Evolutionary conservation across 2,329 filamentous ascomycete genomes (phyloP).

Genomic region (Colletotrichum graminicola): DNA sequence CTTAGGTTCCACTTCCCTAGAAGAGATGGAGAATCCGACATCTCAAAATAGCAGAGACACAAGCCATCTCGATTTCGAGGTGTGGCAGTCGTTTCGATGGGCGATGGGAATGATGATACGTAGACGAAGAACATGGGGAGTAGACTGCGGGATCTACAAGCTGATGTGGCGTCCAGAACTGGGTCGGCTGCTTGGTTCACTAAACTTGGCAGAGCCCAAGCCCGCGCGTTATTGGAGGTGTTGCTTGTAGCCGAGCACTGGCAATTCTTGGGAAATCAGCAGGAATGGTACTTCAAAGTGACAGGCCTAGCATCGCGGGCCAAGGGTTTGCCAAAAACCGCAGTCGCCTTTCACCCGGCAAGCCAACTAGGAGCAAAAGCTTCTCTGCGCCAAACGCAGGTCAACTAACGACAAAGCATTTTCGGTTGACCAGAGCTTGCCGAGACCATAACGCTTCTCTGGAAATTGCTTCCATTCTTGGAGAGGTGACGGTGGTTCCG

Average conservation of each 20-base stretch:
- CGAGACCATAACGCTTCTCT: conserved; percentile 4
- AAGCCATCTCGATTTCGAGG: conserved; percentile 11
- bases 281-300: not conserved
- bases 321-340: conserved; percentile 8
- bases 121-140: conserved; percentile 12
- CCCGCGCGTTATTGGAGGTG: conserved; percentile 3
- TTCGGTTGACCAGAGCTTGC: conserved; percentile 6
- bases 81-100: conserved; percentile 17
- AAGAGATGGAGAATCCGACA: conserved; percentile 1
- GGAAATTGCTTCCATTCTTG: not conserved
- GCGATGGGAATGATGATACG: conserved; percentile 24
- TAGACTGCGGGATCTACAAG: conserved; percentile 22
- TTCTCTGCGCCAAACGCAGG: conserved; percentile 13
- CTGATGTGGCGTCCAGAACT: conserved; percentile 21
- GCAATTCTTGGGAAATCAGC: conserved; percentile 8
- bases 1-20: conserved; percentile 22
- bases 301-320: not conserved
- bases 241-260: conserved; percentile 5
- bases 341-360: not conserved
- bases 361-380: not conserved
- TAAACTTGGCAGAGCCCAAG: conserved; percentile 15
- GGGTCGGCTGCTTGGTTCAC: conserved; percentile 23
- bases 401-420: not conserved
- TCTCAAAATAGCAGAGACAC: conserved; percentile 6
- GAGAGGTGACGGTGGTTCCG: not conserved